phyloP scores from a whole-genome alignment of 1,139 yeast species.

The Candida sanyaensis region DNA sequence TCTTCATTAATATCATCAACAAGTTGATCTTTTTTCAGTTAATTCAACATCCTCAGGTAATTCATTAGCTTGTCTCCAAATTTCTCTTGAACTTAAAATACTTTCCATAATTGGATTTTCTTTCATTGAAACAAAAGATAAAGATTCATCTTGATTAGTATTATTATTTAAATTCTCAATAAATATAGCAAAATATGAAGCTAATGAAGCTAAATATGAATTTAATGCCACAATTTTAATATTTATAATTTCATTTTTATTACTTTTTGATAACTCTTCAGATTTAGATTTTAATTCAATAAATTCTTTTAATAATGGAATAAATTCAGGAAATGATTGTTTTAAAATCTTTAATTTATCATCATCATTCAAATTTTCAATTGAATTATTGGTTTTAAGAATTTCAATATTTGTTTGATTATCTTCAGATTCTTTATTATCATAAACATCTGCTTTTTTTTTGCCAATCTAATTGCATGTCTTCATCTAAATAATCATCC shows the following conservation, averaged over 20 bases:
- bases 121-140: constrained; percentile 65
- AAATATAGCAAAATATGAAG: constrained; percentile 75
- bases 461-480: constrained; percentile 72
- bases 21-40: constrained; percentile 7
- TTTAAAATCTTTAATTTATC: constrained; percentile 52
- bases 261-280: constrained; percentile 23
- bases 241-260: constrained; percentile 33
- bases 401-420: constrained; percentile 15
- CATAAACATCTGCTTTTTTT: constrained; percentile 33
- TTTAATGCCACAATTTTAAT: constrained; percentile 70
- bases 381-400: constrained; percentile 33
- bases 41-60: constrained; percentile 26
- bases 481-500: constrained; percentile 85
- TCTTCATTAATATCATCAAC: constrained; percentile 17
- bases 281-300: constrained; percentile 47
- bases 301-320: constrained; percentile 74
- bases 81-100: constrained; percentile 75
- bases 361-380: constrained; percentile 36
- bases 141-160: constrained; percentile 46
- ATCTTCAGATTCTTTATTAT: constrained; percentile 19
- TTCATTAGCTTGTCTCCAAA: constrained; percentile 81
- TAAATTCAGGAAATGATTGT: constrained; percentile 79
- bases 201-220: constrained; percentile 73
- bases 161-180: constrained; percentile 46
- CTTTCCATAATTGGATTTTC: constrained; percentile 89